Evolutionary conservation across 1,139 yeast genomes (phyloP), one percentile per base, ranked within the genome.

Genomic region (Schwanniomyces etchellsii): DNA sequence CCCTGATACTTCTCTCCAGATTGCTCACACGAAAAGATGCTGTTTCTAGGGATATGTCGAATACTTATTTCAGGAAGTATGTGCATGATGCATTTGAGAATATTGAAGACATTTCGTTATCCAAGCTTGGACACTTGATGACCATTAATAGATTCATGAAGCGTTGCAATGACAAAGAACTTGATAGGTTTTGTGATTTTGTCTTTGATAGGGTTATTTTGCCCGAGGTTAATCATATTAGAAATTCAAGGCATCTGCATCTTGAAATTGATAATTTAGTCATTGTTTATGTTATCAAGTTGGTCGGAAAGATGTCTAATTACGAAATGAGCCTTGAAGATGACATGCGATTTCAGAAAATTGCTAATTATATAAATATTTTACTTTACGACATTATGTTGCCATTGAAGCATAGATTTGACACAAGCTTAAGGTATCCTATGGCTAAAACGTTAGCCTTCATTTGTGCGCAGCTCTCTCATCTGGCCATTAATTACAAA

Each of bases 91-190:
- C 7, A 7, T n/a, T 7, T 7, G 14, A 10, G 13, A 11, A 23
- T 13, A 7, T 9, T 10, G 14, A 9, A 14, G 13, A 11, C 13
- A 9, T 9, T 11, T 14, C 12, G 14, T 7, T 14, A 7, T 7
- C 25, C 7, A 13, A 55, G 33, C 46, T 64, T 32, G 66, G 72
- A 1, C 62, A 63, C 35, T 41, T 64, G 25, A 53, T 65, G 44
- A 56, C 63, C 2, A 40, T 66, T 10, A 64, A 65, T 36, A 61
- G 62, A 32, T 38, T 64, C 7, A 40, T 66, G 28, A 66, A 66
- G 35, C 40, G 51, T 26, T 33, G 39, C 13, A 38, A 50, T 1
- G 28, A 33, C 6, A 34, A 34, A 5, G 29, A 31, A 3, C 31
- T 52, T 2, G 26, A 29, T 2, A 28, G 35, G 3, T 42, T 43